Evolutionary conservation across 129 eudicot species (phyloP), one percentile per base, ranked within the genome.

Genomic region (Ambrosia artemisiifolia): DNA sequence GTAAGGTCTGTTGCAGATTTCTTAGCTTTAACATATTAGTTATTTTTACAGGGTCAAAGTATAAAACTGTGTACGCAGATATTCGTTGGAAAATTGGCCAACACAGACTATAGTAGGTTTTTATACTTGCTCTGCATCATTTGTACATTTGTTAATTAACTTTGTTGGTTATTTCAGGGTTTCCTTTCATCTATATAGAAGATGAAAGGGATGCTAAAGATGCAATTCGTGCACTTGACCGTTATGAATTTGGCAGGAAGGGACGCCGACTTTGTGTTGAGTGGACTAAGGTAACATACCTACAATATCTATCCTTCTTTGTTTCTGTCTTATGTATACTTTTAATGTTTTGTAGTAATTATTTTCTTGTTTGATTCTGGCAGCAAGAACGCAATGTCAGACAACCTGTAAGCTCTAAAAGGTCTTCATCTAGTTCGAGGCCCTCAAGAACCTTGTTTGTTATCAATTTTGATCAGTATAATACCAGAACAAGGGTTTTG

Each of bases 241-340:
- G 95, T 7, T 74, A 81, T 44, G 96, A 90, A 73, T 94, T 94
- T 88, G 98, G 98, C 56, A 86, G 97, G 49, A 90, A 88, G 76
- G 98, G 98, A 3, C 93, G 96, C 12, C 80, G 97, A 33, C 95
- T 94, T 78, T 97, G 98, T 77, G 96, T 94, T 79, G 98, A 94
- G 81, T 94, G 98, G 98, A 90, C 96, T 14, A 94, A 94, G 96
- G 98, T 94, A 71, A 34, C 55, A 24, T 18, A 6, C 33, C 6
- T 48, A 49, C 0, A 18, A 28, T 16, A 28, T 35, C 44, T 63
- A 34, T 38, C 17, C 60, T 17, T 38, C n/a, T n/a, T n/a, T n/a
- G n/a, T n/a, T n/a, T n/a, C 19, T 48, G 36, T 17, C 12, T 0
- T 56, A 8, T 33, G 13, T 56, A n/a, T 57, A 4, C 7, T 20